Conservation (phyloP, 2,329 filamentous ascomycete genomes). For the Diaporthe vaccinii region DNA sequence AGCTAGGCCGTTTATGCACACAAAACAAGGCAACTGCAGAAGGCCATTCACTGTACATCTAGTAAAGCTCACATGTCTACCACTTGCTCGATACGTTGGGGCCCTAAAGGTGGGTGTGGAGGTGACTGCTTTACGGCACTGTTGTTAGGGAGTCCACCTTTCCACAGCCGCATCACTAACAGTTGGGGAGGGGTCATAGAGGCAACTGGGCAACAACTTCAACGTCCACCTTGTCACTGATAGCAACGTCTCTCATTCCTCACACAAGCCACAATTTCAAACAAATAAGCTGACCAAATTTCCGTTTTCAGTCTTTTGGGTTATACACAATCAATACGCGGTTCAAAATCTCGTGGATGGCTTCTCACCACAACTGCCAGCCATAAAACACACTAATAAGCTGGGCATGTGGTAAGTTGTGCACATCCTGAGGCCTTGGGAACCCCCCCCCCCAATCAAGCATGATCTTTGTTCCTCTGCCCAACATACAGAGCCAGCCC, state of each 20-base stretch:
- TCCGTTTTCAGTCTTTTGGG: not conserved
- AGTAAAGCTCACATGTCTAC: not conserved
- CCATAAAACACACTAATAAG: not conserved
- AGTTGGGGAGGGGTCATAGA: not conserved
- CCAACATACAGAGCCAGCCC: conserved; percentile 72
- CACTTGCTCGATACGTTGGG: not conserved
- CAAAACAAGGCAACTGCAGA: not conserved
- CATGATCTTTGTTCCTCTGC: conserved; percentile 53
- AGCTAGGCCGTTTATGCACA: not conserved
- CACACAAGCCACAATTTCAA: not conserved
- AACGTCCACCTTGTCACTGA: not conserved
- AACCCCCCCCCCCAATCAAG: conserved; percentile 40
- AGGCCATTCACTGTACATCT: not conserved
- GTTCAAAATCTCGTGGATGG: not conserved
- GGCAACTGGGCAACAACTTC: not conserved
- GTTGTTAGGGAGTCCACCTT: not conserved
- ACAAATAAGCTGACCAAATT: not conserved
- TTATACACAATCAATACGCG: not conserved
- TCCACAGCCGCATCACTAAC: not conserved
- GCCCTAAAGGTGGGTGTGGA: not conserved
- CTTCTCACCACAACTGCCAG: not conserved
- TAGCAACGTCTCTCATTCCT: not conserved
- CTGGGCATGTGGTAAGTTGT: not conserved
- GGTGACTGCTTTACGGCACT: not conserved
- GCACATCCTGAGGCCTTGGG: too few species aligned